Conservation (phyloP, 176 grass and related monocot species). For the Musa acuminata region DNA sequence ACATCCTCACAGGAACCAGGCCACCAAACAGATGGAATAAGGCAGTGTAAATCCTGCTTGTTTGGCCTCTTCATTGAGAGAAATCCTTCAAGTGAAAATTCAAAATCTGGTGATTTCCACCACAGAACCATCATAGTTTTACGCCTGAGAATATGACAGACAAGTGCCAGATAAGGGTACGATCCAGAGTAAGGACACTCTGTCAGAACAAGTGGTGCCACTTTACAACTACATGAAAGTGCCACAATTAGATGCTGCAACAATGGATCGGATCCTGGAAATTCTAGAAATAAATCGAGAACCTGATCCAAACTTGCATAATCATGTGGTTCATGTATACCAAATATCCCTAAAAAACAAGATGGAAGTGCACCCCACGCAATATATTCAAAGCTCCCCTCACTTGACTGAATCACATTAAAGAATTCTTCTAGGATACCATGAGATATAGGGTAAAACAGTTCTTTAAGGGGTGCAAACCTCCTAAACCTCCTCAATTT, state of each 20-base stretch:
- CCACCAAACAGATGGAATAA: slow-evolving; percentile 89
- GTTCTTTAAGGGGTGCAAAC: slow-evolving; percentile 61
- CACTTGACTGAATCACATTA: slow-evolving; percentile 36
- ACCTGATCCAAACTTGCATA: slow-evolving; percentile 50
- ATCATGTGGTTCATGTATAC: slow-evolving; percentile 58
- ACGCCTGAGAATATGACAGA: slow-evolving; percentile 57
- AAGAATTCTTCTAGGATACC: slow-evolving; percentile 61
- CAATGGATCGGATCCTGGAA: slow-evolving; percentile 39
- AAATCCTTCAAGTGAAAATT: slow-evolving; percentile 64
- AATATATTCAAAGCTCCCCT: slow-evolving; percentile 51
- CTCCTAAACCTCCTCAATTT: slow-evolving; percentile 70
- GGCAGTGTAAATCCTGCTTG: slow-evolving; percentile 63
- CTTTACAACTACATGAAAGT: slow-evolving; percentile 76
- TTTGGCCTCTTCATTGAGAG: slow-evolving; percentile 70
- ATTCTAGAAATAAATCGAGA: slow-evolving; percentile 58
- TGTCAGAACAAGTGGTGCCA: slow-evolving; percentile 60
- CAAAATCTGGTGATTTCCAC: slow-evolving; percentile 60
- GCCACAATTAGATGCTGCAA: slow-evolving; percentile 56
- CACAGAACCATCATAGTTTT: slow-evolving; percentile 61
- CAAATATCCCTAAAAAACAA: slow-evolving; percentile 55
- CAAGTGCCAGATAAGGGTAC: slow-evolving; percentile 58
- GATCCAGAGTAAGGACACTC: slow-evolving; percentile 72
- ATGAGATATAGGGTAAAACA: slow-evolving; percentile 55
- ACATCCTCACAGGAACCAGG: slow-evolving; percentile 63
- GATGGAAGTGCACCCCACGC: slow-evolving; percentile 44